These are phyloP conservation scores for Coemansia sp. DNA, from an alignment of 192 early-diverging fungal species.

Conservation along the genomic window DNA sequence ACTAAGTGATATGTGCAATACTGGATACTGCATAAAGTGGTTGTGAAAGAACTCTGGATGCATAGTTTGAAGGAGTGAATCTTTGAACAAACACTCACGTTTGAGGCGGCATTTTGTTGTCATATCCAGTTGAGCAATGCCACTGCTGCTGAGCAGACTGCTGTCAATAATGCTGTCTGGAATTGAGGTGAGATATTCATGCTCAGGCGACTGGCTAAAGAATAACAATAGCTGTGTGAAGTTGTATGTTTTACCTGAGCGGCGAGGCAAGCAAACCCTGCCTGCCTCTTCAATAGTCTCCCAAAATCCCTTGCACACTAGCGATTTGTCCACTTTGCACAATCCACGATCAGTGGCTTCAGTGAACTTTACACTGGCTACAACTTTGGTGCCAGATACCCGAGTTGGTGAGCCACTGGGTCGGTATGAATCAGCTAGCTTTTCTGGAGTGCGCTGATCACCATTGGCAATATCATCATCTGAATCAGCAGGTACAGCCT, in stretches of 20 bases:
- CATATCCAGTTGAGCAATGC: conserved; percentile 15
- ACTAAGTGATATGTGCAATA: conserved; percentile 29
- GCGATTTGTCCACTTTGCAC: conserved; percentile 49
- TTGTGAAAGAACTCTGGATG: conserved; percentile 25
- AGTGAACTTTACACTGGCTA: conserved; percentile 27
- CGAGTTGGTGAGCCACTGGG: conserved; percentile 45
- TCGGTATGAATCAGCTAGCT: conserved; percentile 23
- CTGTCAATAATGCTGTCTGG: conserved; percentile 13
- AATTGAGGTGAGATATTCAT: conserved; percentile 6
- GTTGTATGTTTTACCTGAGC: conserved; percentile 49
- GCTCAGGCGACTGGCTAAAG: conserved; percentile 29
- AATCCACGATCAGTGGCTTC: conserved; percentile 9
- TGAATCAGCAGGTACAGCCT: background rate
- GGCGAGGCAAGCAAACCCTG: conserved; percentile 36
- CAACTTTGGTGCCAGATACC: conserved; percentile 35
- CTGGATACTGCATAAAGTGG: conserved; percentile 48
- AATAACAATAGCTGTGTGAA: conserved; percentile 43
- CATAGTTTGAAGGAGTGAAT: conserved; percentile 26
- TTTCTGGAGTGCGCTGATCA: conserved; percentile 6
- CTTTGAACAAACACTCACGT: conserved; percentile 28
- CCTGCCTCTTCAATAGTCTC: conserved; percentile 25
- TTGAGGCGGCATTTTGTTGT: conserved; percentile 27
- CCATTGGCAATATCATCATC: background rate
- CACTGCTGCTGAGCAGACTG: background rate
- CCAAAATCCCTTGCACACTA: conserved; percentile 50